Base-by-base conservation (phyloP, 352 stramenopile genomes). In the Globisporangium carolinianum region DNA sequence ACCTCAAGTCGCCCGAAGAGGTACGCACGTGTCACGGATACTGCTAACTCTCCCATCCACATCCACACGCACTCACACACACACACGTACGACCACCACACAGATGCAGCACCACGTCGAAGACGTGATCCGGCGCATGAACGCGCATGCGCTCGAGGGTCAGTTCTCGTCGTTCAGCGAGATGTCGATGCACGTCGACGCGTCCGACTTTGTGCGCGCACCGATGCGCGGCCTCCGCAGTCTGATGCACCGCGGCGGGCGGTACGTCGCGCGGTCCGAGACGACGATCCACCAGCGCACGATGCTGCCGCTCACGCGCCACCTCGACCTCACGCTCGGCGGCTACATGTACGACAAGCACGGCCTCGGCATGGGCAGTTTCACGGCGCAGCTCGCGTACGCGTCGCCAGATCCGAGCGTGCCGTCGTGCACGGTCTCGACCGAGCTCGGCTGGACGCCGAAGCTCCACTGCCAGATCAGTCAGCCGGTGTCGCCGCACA, bases 301-400 rank as follows among this genome's bases (percentile, higher is more conserved):
- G 35, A 73, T 57, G 5, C 83, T 94, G 58, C 77, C 77, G 37
- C 52, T 94, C 8, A 79, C 75, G 18, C 75, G 67, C 45, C 67
- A 62, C 15, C 77, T 83, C 32, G 79, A 73, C 46, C 57, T 91
- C 53, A 89, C 81, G 32, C 51, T 94, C 14, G 83, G 83, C 38
- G 83, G 79, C n/a, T 94, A 87, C 62, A 78, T 91, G 73, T 90
- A 86, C 65, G 83, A 91, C 68, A 89, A 87, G 68, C 66, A 78
- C 15, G 81, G 81, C 0, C 59, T 93, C 11, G 76, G 75, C n/a
- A 76, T 90, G 61, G 83, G 83, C 57, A 77, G 68, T 47, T 75
- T 93, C 52, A 93, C 81, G 35, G 65, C 76, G 32, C 73, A 83
- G 18, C 47, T 91, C 55, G 69, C 72, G 53, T 82, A 93, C 68